Conservation (phyloP, 306 rosid genomes). For the Leucaena leucocephala region DNA sequence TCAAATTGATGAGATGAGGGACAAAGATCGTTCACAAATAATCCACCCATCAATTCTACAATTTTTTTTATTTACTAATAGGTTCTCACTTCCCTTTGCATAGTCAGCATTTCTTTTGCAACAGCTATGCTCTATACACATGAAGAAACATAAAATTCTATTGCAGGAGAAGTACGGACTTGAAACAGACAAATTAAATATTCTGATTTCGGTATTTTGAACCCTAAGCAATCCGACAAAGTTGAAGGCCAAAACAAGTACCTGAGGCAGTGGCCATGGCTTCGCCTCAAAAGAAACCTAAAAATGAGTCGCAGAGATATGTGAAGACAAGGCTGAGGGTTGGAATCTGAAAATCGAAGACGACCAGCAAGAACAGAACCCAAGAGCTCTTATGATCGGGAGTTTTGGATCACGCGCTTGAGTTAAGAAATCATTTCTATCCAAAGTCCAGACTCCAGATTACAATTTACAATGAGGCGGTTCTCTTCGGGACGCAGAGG, state of each 20-base stretch:
- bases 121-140: neutral
- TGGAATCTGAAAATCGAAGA: neutral
- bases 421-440: neutral
- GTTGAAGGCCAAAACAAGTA: neutral
- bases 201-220: too few species aligned
- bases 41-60: neutral
- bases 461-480: too few species aligned
- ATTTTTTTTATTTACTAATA: neutral
- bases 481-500: too few species aligned
- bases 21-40: neutral
- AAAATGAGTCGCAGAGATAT: neutral
- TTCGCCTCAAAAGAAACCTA: neutral
- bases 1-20: neutral
- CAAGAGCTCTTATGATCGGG: neutral
- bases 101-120: neutral
- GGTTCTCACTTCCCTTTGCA: neutral
- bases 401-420: neutral
- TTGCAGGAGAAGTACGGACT: neutral
- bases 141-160: neutral
- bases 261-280: conserved; percentile 40
- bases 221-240: conserved; percentile 13
- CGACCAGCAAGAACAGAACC: neutral
- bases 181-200: neutral
- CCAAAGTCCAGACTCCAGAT: too few species aligned
- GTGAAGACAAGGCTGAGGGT: neutral